Conservation (phyloP, 768 basidiomycete genomes). For the Phanerochaete sordida region DNA sequence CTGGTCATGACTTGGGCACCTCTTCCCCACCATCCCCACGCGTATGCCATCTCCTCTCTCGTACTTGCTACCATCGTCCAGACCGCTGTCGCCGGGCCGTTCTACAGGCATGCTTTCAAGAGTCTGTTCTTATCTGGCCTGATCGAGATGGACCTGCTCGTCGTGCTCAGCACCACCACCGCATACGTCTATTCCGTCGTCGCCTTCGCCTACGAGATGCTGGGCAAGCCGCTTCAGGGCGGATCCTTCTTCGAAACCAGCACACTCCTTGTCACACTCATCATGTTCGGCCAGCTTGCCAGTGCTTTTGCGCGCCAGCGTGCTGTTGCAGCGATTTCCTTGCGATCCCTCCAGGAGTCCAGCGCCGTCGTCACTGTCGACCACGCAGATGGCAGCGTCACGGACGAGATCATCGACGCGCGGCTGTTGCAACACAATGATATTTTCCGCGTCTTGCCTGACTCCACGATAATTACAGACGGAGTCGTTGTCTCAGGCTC, state of each 20-base stretch:
- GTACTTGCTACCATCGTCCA: conserved; percentile 38
- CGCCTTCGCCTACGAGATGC: conserved; percentile 31
- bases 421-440: conserved; percentile 36
- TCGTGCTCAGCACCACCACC: conserved; percentile 34
- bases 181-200: conserved; percentile 40
- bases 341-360: conserved; percentile 28
- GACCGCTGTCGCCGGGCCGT: conserved; percentile 29
- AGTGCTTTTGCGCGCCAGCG: conserved; percentile 34
- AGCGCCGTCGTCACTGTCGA: conserved; percentile 27
- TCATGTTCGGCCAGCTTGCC: conserved; percentile 37
- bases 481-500: conserved; percentile 32
- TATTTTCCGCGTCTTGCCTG: conserved; percentile 31
- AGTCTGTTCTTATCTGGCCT: conserved; percentile 33
- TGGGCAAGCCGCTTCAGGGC: conserved; percentile 26
- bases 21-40: conserved; percentile 28
- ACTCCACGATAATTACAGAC: conserved; percentile 36
- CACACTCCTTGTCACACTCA: conserved; percentile 38
- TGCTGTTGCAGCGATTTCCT: conserved; percentile 30
- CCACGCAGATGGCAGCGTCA: conserved; percentile 16
- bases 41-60: conserved; percentile 35
- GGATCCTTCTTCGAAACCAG: conserved; percentile 42
- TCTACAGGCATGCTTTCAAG: conserved; percentile 33
- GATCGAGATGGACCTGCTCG: conserved; percentile 37
- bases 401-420: conserved; percentile 19
- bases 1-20: conserved; percentile 41